Percentiles rank a stretch among this genome's conserved stretches.
Evolutionary conservation across 2,329 filamentous ascomycete species (phyloP).

Genomic region (Aspergillus brasiliensis): DNA sequence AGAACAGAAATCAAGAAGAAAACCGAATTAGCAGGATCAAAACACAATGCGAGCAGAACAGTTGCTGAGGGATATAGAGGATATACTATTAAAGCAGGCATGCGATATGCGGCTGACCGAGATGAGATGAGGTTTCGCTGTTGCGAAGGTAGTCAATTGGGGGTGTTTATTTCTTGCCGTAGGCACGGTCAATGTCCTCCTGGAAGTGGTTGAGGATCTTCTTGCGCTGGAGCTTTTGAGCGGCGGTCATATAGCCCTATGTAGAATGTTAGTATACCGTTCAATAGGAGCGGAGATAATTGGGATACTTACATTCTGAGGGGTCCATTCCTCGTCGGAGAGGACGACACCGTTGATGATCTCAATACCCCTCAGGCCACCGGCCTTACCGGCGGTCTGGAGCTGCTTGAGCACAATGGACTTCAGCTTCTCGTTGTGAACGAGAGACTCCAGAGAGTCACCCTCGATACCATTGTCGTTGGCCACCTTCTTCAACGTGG

Average conservation of each 20-base stretch:
- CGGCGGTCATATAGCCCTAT: constrained; percentile 67
- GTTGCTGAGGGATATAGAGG: neutral
- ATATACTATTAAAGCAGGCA: neutral
- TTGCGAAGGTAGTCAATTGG: neutral
- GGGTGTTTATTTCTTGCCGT: constrained; percentile 48
- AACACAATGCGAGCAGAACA: neutral
- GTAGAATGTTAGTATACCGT: constrained; percentile 28
- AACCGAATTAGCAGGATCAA: neutral
- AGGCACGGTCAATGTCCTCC: constrained; percentile 64
- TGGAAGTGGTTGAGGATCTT: constrained; percentile 65
- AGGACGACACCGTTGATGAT: constrained; percentile 48
- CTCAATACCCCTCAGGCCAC: constrained; percentile 44
- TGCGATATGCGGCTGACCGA: neutral
- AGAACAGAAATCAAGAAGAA: neutral
- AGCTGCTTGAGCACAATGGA: constrained; percentile 44
- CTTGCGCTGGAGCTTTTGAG: constrained; percentile 73
- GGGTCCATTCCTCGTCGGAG: constrained; percentile 50
- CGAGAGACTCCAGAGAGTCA: constrained; percentile 66
- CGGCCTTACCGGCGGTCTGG: constrained; percentile 38
- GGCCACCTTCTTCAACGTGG: constrained; percentile 59
- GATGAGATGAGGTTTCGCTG: neutral
- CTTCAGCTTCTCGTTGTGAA: constrained; percentile 52
- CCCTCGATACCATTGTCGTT: constrained; percentile 63
- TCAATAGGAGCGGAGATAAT: neutral
- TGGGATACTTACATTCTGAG: constrained; percentile 40